Percentiles rank a stretch among this genome's conserved stretches.
These are phyloP conservation scores for Solanum phureja DNA, from an alignment of 257 asterid species.

Conservation along the genomic window DNA sequence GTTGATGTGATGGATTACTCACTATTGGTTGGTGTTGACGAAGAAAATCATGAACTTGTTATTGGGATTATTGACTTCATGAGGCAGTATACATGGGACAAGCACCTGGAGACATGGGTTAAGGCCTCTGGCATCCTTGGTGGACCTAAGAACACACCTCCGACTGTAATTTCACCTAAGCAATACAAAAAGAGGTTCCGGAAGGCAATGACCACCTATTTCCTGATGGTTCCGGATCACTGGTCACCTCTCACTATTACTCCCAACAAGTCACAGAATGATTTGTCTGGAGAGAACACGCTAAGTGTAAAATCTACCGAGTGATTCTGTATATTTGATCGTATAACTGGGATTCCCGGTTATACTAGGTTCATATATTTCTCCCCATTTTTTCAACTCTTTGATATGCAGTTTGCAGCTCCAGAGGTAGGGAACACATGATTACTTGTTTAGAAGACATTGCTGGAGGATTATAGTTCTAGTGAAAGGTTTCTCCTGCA, in stretches of 20 bases:
- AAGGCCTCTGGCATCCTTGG: slow-evolving; percentile 51
- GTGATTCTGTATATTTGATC: slow-evolving; percentile 8
- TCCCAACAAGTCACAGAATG: slow-evolving; percentile 57
- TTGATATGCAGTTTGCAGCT: slow-evolving; percentile 20
- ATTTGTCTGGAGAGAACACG: slow-evolving; percentile 38
- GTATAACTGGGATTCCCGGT: slow-evolving; percentile 6
- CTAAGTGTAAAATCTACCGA: slow-evolving; percentile 14
- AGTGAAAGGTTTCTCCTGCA: slow-evolving; percentile 11
- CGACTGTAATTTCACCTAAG: slow-evolving; percentile 85
- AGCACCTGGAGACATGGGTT: slow-evolving; percentile 1
- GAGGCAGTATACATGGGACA: slow-evolving; percentile 6
- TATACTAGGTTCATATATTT: slow-evolving; percentile 14
- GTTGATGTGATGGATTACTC: slow-evolving; percentile 7
- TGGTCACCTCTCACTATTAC: slow-evolving; percentile 63
- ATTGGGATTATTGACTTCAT: slow-evolving; percentile 3
- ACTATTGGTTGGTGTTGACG: slow-evolving; percentile 46
- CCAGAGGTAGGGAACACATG: slow-evolving; percentile 7
- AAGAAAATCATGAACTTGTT: slow-evolving; percentile 12
- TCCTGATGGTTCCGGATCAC: slow-evolving; percentile 88
- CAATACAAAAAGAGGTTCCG: slow-evolving; percentile 93
- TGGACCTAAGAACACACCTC: slow-evolving; percentile 69
- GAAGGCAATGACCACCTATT: slow-evolving; percentile 89
- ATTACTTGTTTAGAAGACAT: slow-evolving; percentile 12
- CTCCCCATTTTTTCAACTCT: slow-evolving; percentile 1
- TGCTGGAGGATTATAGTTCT: slow-evolving; percentile 7